Conservation (phyloP, 2,329 filamentous ascomycete species). For the Epichloe bromicola region DNA sequence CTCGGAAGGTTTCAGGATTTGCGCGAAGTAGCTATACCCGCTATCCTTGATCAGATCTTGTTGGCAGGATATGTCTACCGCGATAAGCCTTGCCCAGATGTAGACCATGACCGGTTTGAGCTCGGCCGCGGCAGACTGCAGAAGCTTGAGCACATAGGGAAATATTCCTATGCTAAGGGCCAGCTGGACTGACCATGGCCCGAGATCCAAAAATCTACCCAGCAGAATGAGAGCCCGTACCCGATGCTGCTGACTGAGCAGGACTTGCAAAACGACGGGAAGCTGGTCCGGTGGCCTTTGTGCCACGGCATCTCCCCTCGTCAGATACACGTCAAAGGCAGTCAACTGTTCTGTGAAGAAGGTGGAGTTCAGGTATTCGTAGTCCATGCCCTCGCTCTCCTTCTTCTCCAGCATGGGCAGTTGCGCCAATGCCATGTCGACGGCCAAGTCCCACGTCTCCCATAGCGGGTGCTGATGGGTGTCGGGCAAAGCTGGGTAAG, state of each 20-base stretch:
- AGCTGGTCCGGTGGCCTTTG: conserved; percentile 87
- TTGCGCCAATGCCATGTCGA: conserved; percentile 88
- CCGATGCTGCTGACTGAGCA: conserved; percentile 89
- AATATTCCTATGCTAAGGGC: conserved; percentile 97
- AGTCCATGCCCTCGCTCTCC: conserved; percentile 60
- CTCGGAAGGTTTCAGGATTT: conserved; percentile 75
- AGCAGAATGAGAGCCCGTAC: conserved; percentile 82
- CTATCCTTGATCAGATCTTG: conserved; percentile 91
- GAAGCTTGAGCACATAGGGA: conserved; percentile 91
- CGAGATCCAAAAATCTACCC: conserved; percentile 86
- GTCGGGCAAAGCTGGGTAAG: conserved; percentile 80
- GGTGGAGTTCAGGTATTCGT: conserved; percentile 85
- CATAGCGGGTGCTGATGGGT: conserved; percentile 91
- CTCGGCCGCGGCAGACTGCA: conserved; percentile 89
- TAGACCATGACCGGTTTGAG: conserved; percentile 98
- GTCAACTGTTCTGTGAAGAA: conserved; percentile 97
- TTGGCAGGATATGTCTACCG: conserved; percentile 89
- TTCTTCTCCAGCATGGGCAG: conserved; percentile 73
- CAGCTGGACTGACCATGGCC: conserved; percentile 97
- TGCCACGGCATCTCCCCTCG: conserved; percentile 64
- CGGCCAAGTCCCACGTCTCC: conserved; percentile 95
- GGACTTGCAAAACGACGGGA: conserved; percentile 87
- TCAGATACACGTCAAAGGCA: conserved; percentile 91
- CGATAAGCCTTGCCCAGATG: conserved; percentile 93
- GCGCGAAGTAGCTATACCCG: conserved; percentile 92